Base-by-base conservation (phyloP, 2,329 filamentous ascomycete species). In the Colletotrichum spinosum region DNA sequence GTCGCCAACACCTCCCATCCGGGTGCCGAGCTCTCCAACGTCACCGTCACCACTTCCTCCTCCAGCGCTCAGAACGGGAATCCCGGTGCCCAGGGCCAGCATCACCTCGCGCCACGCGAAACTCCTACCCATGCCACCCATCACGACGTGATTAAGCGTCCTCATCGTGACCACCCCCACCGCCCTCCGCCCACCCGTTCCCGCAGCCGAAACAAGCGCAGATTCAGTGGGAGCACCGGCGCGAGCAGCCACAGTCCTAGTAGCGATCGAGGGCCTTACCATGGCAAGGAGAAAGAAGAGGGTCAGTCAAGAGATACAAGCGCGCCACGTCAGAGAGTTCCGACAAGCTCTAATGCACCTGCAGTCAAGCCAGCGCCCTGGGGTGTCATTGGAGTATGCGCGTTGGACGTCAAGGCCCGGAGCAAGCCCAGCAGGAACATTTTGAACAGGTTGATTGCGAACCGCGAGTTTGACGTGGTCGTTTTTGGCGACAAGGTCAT, bases 401-500 rank as follows among this genome's bases (percentile, higher is more conserved):
- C 96, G 25, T 83, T 99, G 64, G 96, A 99, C 79, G 88, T 95
- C 71, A 99, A 99, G 81, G 96, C 96, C 41, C 88, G 96, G 73
- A 97, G 94, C 83, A 98, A 98, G 78, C 96, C 96, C 1, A 97
- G 95, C 75, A 88, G 97, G 70, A 98, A 97, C 74, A 99, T 99
- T 70, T 81, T 99, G 65, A 98, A 97, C 74, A 89, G 94, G 55
- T 84, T 99, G 17, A 95, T 97, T 69, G 89, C 92, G 39, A 94
- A 97, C 70, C 88, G 90, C 54, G 95, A 98, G 72, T 98, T 99
- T 73, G 95, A 99, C 73, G 94, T 98, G 33, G 91, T 97, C 67
- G 95, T 99, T 11, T 99, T 99, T 81, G 97, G 96, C 52, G 96
- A 99, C 81, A 99, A 99, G 80, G 95, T 97, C 48, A 99, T 99